These are phyloP conservation scores for Actinomucor elegans DNA, from an alignment of 371 early-diverging fungal species.

Conservation along the genomic window DNA sequence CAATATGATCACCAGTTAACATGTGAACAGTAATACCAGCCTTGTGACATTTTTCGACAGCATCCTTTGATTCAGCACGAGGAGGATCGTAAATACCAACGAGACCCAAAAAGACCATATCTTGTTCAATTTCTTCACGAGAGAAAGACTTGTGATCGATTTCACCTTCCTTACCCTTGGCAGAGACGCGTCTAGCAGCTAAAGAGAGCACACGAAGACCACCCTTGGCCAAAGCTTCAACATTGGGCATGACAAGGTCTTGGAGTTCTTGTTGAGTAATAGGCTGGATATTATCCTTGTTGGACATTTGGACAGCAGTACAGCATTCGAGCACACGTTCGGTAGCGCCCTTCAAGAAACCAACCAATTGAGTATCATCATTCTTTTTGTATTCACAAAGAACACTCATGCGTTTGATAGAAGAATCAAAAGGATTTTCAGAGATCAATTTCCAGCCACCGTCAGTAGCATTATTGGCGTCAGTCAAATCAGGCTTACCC, in stretches of 20 bases:
- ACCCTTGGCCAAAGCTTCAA: slow-evolving; percentile 54
- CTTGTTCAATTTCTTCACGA: slow-evolving; percentile 54
- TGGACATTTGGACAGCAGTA: slow-evolving; percentile 48
- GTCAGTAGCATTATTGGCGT: not conserved
- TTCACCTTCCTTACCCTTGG: slow-evolving; percentile 10
- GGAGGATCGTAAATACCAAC: slow-evolving; percentile 81
- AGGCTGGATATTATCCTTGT: slow-evolving; percentile 34
- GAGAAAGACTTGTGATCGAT: slow-evolving; percentile 11
- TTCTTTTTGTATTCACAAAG: slow-evolving; percentile 51
- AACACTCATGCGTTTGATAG: slow-evolving; percentile 90
- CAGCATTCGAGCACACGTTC: slow-evolving; percentile 85
- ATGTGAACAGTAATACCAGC: slow-evolving; percentile 81
- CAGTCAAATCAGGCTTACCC: slow-evolving; percentile 59
- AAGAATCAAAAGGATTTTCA: slow-evolving; percentile 80
- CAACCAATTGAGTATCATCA: slow-evolving; percentile 42
- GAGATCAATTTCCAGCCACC: slow-evolving; percentile 66
- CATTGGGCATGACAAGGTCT: slow-evolving; percentile 51
- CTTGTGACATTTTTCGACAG: slow-evolving; percentile 57
- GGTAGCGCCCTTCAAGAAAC: slow-evolving; percentile 92
- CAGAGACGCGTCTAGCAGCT: slow-evolving; percentile 47
- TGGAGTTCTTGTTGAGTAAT: slow-evolving; percentile 55
- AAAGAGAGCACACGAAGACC: slow-evolving; percentile 80
- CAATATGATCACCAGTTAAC: slow-evolving; percentile 81
- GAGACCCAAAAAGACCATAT: slow-evolving; percentile 88
- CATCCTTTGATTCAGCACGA: slow-evolving; percentile 62